These are phyloP conservation scores for Candida berthetii DNA, from an alignment of 805 yeast genomes.

Conservation along the genomic window DNA sequence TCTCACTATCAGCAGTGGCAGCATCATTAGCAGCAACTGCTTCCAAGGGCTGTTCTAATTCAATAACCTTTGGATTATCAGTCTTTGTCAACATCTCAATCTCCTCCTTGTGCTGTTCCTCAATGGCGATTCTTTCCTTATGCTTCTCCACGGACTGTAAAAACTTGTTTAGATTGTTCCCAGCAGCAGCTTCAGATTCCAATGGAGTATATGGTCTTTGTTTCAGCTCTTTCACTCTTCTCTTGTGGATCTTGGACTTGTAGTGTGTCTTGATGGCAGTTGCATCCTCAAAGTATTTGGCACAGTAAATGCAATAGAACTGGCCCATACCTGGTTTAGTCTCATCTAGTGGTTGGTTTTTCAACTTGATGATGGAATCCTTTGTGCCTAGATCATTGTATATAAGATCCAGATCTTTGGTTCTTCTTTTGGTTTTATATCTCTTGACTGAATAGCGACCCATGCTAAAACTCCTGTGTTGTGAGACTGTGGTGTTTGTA, in stretches of 20 bases:
- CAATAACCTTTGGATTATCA: slow-evolving; percentile 22
- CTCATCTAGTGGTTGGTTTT: slow-evolving; percentile 86
- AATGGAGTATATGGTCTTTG: slow-evolving; percentile 80
- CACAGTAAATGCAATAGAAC: slow-evolving; percentile 90
- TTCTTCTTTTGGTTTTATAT: slow-evolving; percentile 86
- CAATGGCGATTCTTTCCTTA: slow-evolving; percentile 43
- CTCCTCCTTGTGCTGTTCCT: slow-evolving; percentile 37
- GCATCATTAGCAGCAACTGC: too few relatives aligned
- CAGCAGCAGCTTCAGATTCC: slow-evolving; percentile 90
- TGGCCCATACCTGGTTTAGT: slow-evolving; percentile 92
- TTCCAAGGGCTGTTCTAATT: slow-evolving; percentile 9
- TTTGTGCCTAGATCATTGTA: slow-evolving; percentile 64
- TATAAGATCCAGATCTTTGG: slow-evolving; percentile 78
- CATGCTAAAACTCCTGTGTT: slow-evolving; percentile 34
- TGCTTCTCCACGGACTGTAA: slow-evolving; percentile 56
- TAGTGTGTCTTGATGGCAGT: slow-evolving; percentile 66
- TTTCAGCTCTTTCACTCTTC: slow-evolving; percentile 72
- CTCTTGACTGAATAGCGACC: slow-evolving; percentile 83
- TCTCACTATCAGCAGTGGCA: slow-evolving; percentile 5
- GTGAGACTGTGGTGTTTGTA: too few relatives aligned
- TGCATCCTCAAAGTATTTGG: slow-evolving; percentile 82
- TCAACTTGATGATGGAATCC: slow-evolving; percentile 56
- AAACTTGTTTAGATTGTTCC: slow-evolving; percentile 65
- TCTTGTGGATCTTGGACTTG: slow-evolving; percentile 74
- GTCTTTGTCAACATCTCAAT: slow-evolving; percentile 20